Base-by-base conservation (phyloP, 129 eudicot species). In the Calendula officinalis region DNA sequence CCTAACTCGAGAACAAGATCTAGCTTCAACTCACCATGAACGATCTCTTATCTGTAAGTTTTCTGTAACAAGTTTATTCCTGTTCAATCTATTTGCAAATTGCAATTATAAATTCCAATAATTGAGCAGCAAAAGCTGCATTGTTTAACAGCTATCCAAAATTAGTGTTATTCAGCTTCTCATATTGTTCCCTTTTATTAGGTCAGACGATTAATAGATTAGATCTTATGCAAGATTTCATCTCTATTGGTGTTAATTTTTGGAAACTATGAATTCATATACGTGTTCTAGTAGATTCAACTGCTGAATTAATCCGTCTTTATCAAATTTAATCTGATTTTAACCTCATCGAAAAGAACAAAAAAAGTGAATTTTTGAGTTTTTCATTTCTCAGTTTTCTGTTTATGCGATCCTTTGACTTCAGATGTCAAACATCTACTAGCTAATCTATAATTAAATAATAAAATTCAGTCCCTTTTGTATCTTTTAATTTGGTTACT, bases 41-140 rank as follows among this genome's bases (percentile, higher is more conserved):
- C 67, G 87, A 87, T 66, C 95, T 87, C 10, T 73, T 87, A 74
- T 42, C 88, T 67, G 91, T 87, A 75, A 76, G 81, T 70, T 30
- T 38, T 35, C 70, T 8, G 35, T 30, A 36, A 12, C 10, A 30
- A 47, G 48, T 13, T 27, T 11, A 4, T 33, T 40, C n/a, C 60
- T 27, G 66, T 30, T 60, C 13, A 1, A 5, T 51, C 7, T 64
- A 5, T 5, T n/a, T 8, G 3, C 52, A 13, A 5, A 2, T n/a
- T 8, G 3, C 52, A 13, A 41, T 13, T n/a, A 13, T 32, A 44
- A 13, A 32, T 55, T 61, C 27, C 16, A 62, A 16, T 27, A 32
- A 60, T 70, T 44, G 62, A 63, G 53, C 56, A 40, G 49, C 9
- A 49, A 40, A 33, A 55, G 72, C 63, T 51, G 76, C 75, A 76